Conservation (phyloP, 352 stramenopile species). For the Phytophthora colocasiae region DNA sequence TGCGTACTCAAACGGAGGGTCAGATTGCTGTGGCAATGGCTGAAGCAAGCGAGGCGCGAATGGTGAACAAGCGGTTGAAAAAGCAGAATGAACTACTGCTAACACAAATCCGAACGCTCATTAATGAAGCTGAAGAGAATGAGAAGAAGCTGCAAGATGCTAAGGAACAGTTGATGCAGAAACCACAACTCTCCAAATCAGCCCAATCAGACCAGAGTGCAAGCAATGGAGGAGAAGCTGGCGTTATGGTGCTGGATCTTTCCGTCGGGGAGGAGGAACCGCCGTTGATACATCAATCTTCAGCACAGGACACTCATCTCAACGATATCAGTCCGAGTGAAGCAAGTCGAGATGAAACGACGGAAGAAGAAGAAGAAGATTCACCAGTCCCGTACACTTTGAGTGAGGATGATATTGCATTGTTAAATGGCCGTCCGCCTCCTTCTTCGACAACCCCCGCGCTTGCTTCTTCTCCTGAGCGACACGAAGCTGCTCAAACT, state of each 20-base stretch:
- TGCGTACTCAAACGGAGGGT: constrained; percentile 76
- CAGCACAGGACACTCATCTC: constrained; percentile 1
- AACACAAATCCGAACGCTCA: constrained; percentile 79
- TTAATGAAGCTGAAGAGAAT: constrained; percentile 61
- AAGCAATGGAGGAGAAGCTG: constrained; percentile 9
- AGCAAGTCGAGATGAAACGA: constrained; percentile 7
- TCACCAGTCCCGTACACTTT: constrained; percentile 65
- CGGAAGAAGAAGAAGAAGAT: constrained; percentile 28
- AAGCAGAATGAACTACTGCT: constrained; percentile 85
- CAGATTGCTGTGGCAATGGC: constrained; percentile 85
- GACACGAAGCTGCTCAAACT: constrained; percentile 15
- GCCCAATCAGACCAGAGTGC: constrained; percentile 2
- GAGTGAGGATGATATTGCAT: constrained; percentile 68
- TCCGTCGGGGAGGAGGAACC: constrained; percentile 11
- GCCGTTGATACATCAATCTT: background rate
- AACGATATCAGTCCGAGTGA: constrained; percentile 1
- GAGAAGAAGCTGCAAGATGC: constrained; percentile 47
- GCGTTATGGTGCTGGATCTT: constrained; percentile 27
- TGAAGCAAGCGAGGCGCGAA: constrained; percentile 85
- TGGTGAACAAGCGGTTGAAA: constrained; percentile 86
- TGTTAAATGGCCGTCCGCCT: constrained; percentile 64
- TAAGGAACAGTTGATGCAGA: constrained; percentile 27
- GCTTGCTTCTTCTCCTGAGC: constrained; percentile 5
- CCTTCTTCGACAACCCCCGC: constrained; percentile 6
- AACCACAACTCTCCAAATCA: background rate